Conservation (phyloP, 73 alveolate species). For the Symbiodinium pilosum region DNA sequence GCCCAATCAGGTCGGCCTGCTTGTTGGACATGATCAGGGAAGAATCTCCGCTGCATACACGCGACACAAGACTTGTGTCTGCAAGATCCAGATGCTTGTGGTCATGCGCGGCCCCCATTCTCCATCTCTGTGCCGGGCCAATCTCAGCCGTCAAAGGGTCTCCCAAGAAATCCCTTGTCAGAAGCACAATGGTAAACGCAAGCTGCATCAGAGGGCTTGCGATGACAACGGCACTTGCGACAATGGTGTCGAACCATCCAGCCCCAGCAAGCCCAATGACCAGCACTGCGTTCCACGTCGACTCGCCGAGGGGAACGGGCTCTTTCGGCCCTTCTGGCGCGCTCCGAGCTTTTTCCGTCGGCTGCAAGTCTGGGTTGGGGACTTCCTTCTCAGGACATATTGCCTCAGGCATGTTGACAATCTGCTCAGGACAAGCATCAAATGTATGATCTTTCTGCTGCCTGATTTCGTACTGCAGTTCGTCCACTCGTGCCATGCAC, state of each 20-base stretch:
- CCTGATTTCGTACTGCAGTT: neutral
- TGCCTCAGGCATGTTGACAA: neutral
- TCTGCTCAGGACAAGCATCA: conserved; percentile 13
- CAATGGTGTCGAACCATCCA: conserved; percentile 44
- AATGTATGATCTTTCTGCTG: conserved; percentile 1
- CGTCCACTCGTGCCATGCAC: conserved; percentile 23
- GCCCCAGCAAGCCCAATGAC: conserved; percentile 62
- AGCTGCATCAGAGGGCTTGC: conserved; percentile 64
- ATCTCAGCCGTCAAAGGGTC: conserved; percentile 36
- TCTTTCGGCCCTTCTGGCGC: conserved; percentile 42
- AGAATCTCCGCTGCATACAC: conserved; percentile 57
- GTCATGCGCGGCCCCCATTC: conserved; percentile 71
- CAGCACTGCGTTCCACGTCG: conserved; percentile 49
- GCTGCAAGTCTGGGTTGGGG: conserved; percentile 5
- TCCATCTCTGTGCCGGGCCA: conserved; percentile 48
- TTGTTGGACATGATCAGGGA: conserved; percentile 63
- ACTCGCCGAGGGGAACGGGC: conserved; percentile 52
- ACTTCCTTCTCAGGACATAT: neutral
- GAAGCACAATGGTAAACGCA: conserved; percentile 15
- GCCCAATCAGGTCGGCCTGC: conserved; percentile 61
- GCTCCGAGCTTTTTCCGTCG: neutral
- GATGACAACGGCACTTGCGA: conserved; percentile 26
- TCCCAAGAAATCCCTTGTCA: conserved; percentile 6
- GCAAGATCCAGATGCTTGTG: conserved; percentile 55
- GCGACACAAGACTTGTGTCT: conserved; percentile 46